Percentiles rank a stretch among this genome's conserved stretches.
These are phyloP conservation scores for Pyrenochaeta sp. DNA, from an alignment of 2,329 filamentous ascomycete species.

Conservation along the genomic window DNA sequence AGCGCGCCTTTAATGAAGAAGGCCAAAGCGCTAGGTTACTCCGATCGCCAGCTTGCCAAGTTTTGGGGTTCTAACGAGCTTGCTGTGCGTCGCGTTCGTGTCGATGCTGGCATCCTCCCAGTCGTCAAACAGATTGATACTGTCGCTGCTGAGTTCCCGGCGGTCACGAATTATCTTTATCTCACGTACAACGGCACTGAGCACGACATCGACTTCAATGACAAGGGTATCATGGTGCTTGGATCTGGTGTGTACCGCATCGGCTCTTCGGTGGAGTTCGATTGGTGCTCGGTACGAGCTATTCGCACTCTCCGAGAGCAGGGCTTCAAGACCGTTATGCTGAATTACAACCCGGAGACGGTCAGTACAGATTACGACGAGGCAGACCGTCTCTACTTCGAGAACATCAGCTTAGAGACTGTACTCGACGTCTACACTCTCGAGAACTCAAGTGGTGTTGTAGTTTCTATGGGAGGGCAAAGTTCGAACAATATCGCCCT, in stretches of 20 bases:
- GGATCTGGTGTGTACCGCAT: constrained; percentile 97
- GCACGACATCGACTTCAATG: constrained; percentile 83
- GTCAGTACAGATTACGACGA: constrained; percentile 93
- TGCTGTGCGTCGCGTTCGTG: constrained; percentile 81
- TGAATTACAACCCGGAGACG: constrained; percentile 88
- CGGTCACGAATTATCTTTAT: constrained; percentile 95
- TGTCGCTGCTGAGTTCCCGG: constrained; percentile 95
- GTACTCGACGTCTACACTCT: constrained; percentile 93
- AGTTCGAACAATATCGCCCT: constrained; percentile 98
- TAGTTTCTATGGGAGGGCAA: constrained; percentile 96
- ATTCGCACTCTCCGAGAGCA: constrained; percentile 87
- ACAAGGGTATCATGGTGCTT: constrained; percentile 94
- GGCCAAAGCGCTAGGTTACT: constrained; percentile 94
- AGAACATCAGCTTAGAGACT: constrained; percentile 90
- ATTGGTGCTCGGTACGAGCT: constrained; percentile 97
- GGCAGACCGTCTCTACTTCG: constrained; percentile 93
- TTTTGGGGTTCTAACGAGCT: constrained; percentile 96
- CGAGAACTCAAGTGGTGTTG: constrained; percentile 82
- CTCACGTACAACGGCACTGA: constrained; percentile 92
- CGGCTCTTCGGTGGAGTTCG: constrained; percentile 96
- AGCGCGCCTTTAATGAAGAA: constrained; percentile 74
- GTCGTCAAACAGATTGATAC: constrained; percentile 99
- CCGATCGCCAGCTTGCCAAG: constrained; percentile 89
- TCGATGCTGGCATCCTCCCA: constrained; percentile 86
- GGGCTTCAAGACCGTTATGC: constrained; percentile 94